A percentile compares a stretch with the other conserved stretches of the same genome.
These are phyloP conservation scores for Citrullus mucosospermus DNA, from an alignment of 306 rosid species.

Conservation along the genomic window DNA sequence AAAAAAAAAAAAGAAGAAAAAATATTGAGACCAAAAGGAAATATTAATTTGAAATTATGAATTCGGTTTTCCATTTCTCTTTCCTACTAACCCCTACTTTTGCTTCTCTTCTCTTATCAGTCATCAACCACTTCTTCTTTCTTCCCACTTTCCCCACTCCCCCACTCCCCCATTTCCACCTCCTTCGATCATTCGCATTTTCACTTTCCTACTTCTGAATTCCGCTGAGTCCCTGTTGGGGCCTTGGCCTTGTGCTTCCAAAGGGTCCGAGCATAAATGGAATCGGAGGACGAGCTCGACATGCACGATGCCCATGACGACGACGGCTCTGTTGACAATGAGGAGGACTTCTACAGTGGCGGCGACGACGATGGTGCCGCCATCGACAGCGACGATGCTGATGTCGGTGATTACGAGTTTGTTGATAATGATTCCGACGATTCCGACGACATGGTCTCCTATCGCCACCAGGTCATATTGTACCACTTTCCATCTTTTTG, in stretches of 20 bases:
- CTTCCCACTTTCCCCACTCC: background rate
- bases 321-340: conserved; percentile 27
- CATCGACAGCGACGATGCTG: conserved; percentile 51
- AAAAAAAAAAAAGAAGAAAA: too few relatives aligned
- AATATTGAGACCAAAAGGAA: background rate
- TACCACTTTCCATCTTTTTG: background rate
- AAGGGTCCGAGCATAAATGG: conserved; percentile 15
- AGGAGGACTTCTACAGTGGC: conserved; percentile 44
- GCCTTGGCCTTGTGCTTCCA: background rate
- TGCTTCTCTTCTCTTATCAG: background rate
- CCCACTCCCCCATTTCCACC: background rate
- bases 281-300: conserved; percentile 46
- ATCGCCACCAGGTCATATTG: conserved; percentile 33
- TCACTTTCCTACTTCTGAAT: background rate
- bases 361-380: conserved; percentile 42
- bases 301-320: conserved; percentile 48
- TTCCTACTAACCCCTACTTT: background rate
- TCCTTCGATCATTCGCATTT: background rate
- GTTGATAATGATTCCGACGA: conserved; percentile 51
- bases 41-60: background rate
- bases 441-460: conserved; percentile 33
- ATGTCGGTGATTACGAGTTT: conserved; percentile 47
- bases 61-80: background rate
- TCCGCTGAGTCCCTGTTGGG: background rate
- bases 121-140: background rate